A percentile compares a stretch with the other conserved stretches of the same genome.
These are phyloP conservation scores for Volvox reticuliferus DNA, from an alignment of 139 green algal genomes.

Conservation along the genomic window DNA sequence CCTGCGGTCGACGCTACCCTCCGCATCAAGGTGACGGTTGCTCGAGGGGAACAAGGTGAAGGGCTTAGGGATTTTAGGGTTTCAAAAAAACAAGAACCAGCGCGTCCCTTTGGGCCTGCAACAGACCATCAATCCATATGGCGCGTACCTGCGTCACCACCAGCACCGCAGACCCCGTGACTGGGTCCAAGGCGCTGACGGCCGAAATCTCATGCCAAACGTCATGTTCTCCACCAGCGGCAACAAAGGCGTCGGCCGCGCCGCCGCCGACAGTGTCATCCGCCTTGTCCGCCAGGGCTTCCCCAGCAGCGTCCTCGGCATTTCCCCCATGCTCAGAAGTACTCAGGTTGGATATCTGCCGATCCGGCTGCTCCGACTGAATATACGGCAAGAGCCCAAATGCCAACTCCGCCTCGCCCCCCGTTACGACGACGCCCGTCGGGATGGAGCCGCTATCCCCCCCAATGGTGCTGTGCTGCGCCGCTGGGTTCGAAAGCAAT, in stretches of 20 bases:
- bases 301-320: background rate
- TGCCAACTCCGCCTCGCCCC: background rate
- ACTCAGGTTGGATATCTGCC: no score
- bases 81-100: no score
- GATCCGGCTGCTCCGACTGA: background rate
- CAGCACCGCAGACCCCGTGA: background rate
- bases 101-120: no score
- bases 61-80: no score
- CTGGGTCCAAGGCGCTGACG: slow-evolving; percentile 14
- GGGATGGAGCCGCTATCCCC: background rate
- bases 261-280: background rate
- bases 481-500: background rate
- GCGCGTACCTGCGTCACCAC: slow-evolving; percentile 34
- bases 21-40: no score
- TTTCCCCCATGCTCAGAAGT: no score
- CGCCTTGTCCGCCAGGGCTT: background rate
- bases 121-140: no score
- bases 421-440: background rate
- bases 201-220: slow-evolving; percentile 28
- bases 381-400: background rate
- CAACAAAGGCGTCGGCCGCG: background rate
- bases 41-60: no score
- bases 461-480: background rate
- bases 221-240: background rate
- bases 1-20: no score